Evolutionary conservation across 208 protist genomes (phyloP).

Genomic region (Acanthamoeba rhysodes): DNA sequence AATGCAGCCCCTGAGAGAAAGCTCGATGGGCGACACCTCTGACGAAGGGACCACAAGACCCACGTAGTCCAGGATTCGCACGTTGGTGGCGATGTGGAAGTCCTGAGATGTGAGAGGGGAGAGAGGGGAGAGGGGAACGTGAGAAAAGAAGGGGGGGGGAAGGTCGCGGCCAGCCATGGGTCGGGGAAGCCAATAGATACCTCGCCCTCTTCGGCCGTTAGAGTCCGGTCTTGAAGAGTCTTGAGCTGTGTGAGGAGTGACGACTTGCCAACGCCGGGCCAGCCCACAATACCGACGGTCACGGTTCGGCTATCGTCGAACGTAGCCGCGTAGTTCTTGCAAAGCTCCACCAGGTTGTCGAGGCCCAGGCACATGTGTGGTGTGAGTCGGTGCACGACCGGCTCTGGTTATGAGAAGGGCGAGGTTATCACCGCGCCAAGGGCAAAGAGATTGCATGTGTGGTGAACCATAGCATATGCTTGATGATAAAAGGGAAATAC

Average conservation of each 20-base stretch:
- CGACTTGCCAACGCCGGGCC: not conserved
- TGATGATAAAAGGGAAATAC: too few relatives aligned
- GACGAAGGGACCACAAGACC: not conserved
- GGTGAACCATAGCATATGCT: not conserved
- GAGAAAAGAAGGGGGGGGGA: not conserved
- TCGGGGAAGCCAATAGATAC: not conserved
- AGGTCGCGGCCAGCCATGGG: too few relatives aligned
- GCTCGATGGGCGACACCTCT: not conserved
- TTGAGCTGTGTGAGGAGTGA: slow-evolving; percentile 11
- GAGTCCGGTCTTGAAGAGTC: not conserved
- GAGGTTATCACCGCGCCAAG: not conserved
- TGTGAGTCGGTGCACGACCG: not conserved
- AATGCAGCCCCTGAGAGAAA: not conserved
- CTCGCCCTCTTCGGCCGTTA: not conserved
- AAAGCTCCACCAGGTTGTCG: not conserved
- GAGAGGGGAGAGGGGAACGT: too few relatives aligned
- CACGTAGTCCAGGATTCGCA: slow-evolving; percentile 12
- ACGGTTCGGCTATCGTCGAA: not conserved
- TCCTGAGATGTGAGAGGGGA: not conserved
- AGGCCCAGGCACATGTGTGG: slow-evolving; percentile 10
- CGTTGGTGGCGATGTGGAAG: not conserved
- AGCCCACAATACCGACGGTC: not conserved
- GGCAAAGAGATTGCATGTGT: not conserved
- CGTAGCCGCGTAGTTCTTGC: slow-evolving; percentile 1
- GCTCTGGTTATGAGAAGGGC: not conserved